Conservation (phyloP, 2,329 filamentous ascomycete species). For the Trichophyton equinum region DNA sequence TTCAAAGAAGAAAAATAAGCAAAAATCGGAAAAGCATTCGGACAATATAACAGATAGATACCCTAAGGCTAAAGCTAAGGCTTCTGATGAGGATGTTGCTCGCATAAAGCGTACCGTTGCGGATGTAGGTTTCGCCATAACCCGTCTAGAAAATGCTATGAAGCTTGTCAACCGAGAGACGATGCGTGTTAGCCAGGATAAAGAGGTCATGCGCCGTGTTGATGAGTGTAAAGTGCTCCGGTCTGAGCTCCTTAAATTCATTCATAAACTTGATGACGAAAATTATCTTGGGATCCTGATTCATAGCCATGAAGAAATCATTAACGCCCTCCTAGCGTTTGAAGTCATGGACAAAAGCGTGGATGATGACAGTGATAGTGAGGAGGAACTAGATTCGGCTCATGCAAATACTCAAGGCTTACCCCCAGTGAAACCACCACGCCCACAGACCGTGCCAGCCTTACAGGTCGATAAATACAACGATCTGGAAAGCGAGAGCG, state of each 20-base stretch:
- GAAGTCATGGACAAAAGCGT: conserved; percentile 67
- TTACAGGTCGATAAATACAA: conserved; percentile 38
- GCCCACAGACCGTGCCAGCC: conserved; percentile 37
- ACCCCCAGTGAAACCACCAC: conserved; percentile 24
- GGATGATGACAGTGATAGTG: conserved; percentile 52
- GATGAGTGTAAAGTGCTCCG: conserved; percentile 77
- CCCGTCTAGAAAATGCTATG: conserved; percentile 74
- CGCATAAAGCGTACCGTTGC: conserved; percentile 75
- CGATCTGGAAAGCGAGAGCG: conserved; percentile 37
- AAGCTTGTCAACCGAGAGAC: conserved; percentile 83
- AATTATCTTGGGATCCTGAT: conserved; percentile 84
- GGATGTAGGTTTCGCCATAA: conserved; percentile 78
- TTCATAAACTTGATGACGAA: conserved; percentile 80
- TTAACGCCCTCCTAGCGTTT: conserved; percentile 82
- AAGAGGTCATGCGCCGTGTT: conserved; percentile 61
- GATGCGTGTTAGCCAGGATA: conserved; percentile 77
- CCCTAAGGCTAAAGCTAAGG: conserved; percentile 71
- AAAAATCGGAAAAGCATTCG: conserved; percentile 43
- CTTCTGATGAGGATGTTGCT: conserved; percentile 51
- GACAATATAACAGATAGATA: conserved; percentile 55
- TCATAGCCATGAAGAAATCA: conserved; percentile 91
- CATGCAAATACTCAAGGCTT: conserved; percentile 31
- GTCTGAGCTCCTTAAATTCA: conserved; percentile 76
- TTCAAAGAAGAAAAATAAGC: conserved; percentile 41
- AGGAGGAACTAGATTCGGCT: conserved; percentile 36